phyloP scores from a whole-genome alignment of 2,329 filamentous ascomycete species.

The Colletotrichum sp. region DNA sequence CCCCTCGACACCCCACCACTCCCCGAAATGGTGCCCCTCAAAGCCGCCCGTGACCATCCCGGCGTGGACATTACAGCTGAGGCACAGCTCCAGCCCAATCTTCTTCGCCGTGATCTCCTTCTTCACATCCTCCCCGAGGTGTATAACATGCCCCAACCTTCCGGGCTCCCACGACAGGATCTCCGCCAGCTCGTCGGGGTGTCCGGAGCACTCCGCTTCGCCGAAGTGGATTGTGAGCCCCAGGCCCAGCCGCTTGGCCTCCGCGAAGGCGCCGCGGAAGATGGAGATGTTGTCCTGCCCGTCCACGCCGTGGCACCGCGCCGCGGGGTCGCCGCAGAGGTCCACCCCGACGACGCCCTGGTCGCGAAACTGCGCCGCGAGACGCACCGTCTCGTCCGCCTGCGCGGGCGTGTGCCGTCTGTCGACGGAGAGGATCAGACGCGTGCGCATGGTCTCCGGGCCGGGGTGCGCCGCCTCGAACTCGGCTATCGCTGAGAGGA shows the following conservation, averaged over 20 bases:
- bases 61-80: slow-evolving; percentile 82
- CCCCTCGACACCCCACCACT: slow-evolving; percentile 66
- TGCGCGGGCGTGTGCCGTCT: slow-evolving; percentile 63
- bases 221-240: slow-evolving; percentile 80
- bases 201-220: slow-evolving; percentile 65
- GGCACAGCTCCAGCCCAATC: slow-evolving; percentile 75
- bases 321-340: slow-evolving; percentile 75
- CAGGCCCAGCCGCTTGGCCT: slow-evolving; percentile 60
- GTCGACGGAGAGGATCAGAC: slow-evolving; percentile 78
- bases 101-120: slow-evolving; percentile 53
- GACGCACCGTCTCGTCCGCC: slow-evolving; percentile 66
- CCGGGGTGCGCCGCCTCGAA: slow-evolving; percentile 45
- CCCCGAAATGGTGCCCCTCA: slow-evolving; percentile 77
- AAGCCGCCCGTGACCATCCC: slow-evolving; percentile 72
- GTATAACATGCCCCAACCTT: slow-evolving; percentile 79
- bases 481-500: slow-evolving; percentile 67
- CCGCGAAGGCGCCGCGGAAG: slow-evolving; percentile 63
- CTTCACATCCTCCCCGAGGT: slow-evolving; percentile 68
- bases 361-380: slow-evolving; percentile 61
- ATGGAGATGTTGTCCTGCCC: slow-evolving; percentile 60
- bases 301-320: slow-evolving; percentile 55
- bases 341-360: slow-evolving; percentile 75
- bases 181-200: slow-evolving; percentile 63
- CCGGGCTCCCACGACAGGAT: slow-evolving; percentile 71
- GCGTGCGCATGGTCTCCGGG: slow-evolving; percentile 55